Evolutionary conservation across 176 grass and related monocot species (phyloP).

Genomic region (Aegilops tauschii): DNA sequence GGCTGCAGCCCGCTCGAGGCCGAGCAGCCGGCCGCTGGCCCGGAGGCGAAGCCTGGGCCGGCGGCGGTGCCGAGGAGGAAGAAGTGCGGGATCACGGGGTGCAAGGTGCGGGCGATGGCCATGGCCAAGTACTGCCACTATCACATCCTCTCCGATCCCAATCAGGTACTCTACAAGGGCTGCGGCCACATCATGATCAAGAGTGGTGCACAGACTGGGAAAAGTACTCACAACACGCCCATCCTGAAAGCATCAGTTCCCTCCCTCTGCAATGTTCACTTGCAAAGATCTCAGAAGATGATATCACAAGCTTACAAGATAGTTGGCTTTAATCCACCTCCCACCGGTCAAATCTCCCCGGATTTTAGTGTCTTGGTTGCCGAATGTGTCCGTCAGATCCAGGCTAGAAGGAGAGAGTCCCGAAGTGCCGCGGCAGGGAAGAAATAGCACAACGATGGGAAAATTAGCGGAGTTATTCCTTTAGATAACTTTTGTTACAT

Average conservation of each 20-base stretch:
- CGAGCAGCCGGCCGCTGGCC: neutral
- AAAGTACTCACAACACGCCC: conserved; percentile 47
- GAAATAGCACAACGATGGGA: conserved; percentile 33
- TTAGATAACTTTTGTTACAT: neutral
- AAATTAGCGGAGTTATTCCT: neutral
- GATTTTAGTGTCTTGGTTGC: conserved; percentile 68
- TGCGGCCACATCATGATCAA: conserved; percentile 51
- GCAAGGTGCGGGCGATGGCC: conserved; percentile 87
- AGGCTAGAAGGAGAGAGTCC: conserved; percentile 54
- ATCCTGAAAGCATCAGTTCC: conserved; percentile 66
- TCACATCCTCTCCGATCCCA: conserved; percentile 72
- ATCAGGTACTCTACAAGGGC: conserved; percentile 76
- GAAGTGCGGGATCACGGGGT: conserved; percentile 71
- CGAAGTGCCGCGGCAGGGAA: conserved; percentile 8
- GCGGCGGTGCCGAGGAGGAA: conserved; percentile 35
- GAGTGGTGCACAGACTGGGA: conserved; percentile 32
- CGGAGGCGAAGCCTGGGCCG: conserved; percentile 14
- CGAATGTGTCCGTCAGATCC: conserved; percentile 74
- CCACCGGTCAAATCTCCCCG: conserved; percentile 43
- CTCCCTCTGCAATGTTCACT: conserved; percentile 64
- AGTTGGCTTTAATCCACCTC: conserved; percentile 50
- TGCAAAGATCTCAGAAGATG: conserved; percentile 49
- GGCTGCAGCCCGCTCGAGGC: conserved; percentile 60
- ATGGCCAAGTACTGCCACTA: conserved; percentile 72
- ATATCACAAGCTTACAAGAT: conserved; percentile 69